Evolutionary conservation across 2,329 filamentous ascomycete genomes (phyloP), one percentile per base, ranked within the genome.

Genomic region (Pseudopithomyces chartarum): DNA sequence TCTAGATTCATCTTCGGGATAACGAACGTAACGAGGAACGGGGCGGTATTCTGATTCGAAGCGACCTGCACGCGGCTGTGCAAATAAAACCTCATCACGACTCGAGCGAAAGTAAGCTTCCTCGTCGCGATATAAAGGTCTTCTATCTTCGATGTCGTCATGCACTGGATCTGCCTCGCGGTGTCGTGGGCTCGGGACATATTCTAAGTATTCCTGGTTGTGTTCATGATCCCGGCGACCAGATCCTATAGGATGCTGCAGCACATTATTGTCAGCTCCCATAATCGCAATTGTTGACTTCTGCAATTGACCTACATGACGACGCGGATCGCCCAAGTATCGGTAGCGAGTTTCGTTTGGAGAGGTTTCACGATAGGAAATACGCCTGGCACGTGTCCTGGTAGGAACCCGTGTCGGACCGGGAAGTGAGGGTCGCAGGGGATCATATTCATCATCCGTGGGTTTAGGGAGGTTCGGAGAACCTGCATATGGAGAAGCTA

Each of bases 401-500:
- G 62, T 36, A 20, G 54, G 32, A 33, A 64, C 63, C 39, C 60
- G 65, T 17, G 57, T 26, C 45, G 68, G 65, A 5, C 53, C 26
- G 10, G 60, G 40, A n/a, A 69, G 61, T 6, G 68, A 66, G 17
- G 80, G 80, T 26, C 73, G 73, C 54, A 76, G 76, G 32, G 79
- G 78, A 64, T 81, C 79, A 66, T 83, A 83, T 60, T 82, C 81
- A 64, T 82, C 78, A 52, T 81, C 78, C 2, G 65, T 71, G n/a
- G 62, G 57, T 52, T 65, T 73, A 4, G 58, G 52, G 10, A 75
- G 73, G 32, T 74, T 72, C 34, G 73, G 64, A 34, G 73, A 71
- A 17, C 69, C 75, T 20, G 61, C 62, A 62, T 67, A 64, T 39
- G 61, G 57, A 6, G 63, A 63, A 8, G 55, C 64, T 34, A 64